phyloP scores from a whole-genome alignment of 768 basidiomycete genomes.

The Suillus hirtellus region DNA sequence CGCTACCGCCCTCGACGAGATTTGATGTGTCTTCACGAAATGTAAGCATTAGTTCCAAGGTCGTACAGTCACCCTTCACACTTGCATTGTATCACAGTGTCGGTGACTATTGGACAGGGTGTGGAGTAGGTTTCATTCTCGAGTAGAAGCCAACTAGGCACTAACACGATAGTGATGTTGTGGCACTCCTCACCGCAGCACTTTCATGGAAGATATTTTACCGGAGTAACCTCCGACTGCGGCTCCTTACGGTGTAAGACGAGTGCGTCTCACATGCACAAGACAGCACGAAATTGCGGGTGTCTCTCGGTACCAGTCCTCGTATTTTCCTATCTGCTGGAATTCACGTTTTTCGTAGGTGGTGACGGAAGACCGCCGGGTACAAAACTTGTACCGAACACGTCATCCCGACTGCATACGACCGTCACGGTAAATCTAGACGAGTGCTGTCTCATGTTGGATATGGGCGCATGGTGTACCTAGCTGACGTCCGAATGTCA shows the following conservation, averaged over 20 bases:
- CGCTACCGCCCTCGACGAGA: neutral
- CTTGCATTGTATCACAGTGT: constrained; percentile 23
- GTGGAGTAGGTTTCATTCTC: constrained; percentile 30
- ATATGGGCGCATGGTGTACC: constrained; percentile 4
- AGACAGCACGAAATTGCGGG: constrained; percentile 35
- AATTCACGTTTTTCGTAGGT: constrained; percentile 22
- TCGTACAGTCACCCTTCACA: constrained; percentile 9
- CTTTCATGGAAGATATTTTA: constrained; percentile 40
- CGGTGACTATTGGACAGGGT: constrained; percentile 39
- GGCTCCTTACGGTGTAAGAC: constrained; percentile 34
- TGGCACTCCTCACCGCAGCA: constrained; percentile 26
- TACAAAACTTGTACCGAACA: constrained; percentile 38
- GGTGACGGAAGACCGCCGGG: constrained; percentile 36
- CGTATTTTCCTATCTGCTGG: constrained; percentile 18
- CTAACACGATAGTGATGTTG: neutral
- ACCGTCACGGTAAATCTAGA: constrained; percentile 16
- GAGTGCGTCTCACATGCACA: constrained; percentile 36
- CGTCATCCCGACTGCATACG: constrained; percentile 34
- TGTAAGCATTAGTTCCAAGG: constrained; percentile 24
- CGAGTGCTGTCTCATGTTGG: constrained; percentile 8
- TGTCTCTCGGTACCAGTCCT: constrained; percentile 27
- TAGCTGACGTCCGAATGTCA: neutral
- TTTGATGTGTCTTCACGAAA: constrained; percentile 37
- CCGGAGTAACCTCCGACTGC: constrained; percentile 34
- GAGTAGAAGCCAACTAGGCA: neutral